Percentiles rank a stretch among this genome's conserved stretches.
These are phyloP conservation scores for Hemileccinum rubropunctum DNA, from an alignment of 768 basidiomycete genomes.

Conservation along the genomic window DNA sequence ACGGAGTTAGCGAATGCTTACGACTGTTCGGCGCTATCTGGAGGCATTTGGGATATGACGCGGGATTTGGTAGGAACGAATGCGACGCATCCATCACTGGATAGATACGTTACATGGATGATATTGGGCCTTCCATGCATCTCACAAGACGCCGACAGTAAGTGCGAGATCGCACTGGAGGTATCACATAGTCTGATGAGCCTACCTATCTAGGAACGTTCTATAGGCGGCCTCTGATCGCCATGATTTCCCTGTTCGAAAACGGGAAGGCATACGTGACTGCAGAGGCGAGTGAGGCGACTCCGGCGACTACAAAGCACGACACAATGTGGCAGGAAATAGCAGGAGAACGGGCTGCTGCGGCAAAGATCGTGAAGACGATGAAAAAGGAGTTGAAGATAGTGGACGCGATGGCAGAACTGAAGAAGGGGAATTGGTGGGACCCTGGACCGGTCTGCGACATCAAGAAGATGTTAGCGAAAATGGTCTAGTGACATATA, in stretches of 20 bases:
- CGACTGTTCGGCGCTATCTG: background rate
- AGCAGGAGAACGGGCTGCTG: background rate
- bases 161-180: no score
- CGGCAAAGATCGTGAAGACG: background rate
- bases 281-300: background rate
- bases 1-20: background rate
- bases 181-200: no score
- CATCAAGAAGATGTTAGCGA: background rate
- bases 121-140: background rate
- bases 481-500: no score
- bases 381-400: background rate
- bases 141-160: no score
- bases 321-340: background rate
- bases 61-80: background rate
- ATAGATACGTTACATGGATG: background rate
- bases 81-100: background rate
- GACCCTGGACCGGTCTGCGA: background rate
- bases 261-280: background rate
- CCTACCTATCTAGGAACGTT: background rate
- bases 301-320: background rate
- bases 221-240: background rate
- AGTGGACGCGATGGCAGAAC: background rate
- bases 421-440: background rate
- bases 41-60: no score
- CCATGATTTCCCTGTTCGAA: background rate